These are phyloP conservation scores for Cylindricascospora bacillispora DNA, from an alignment of 1,139 yeast species.

Conservation along the genomic window DNA sequence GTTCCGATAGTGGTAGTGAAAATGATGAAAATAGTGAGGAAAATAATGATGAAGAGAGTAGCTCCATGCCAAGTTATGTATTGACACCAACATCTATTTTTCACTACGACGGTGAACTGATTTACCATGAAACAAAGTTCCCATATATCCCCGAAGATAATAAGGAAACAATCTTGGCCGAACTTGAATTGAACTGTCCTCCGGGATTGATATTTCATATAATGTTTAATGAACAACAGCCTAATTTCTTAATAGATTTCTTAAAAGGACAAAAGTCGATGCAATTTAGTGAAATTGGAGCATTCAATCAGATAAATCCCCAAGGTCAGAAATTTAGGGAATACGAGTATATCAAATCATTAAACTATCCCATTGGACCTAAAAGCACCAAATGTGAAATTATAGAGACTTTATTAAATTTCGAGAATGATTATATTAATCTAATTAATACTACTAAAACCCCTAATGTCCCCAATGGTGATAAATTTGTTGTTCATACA, in stretches of 20 bases:
- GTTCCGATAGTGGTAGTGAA: too few species aligned
- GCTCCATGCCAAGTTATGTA: too few species aligned
- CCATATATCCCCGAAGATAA: slow-evolving; percentile 38
- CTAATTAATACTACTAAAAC: slow-evolving; percentile 61
- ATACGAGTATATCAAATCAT: slow-evolving; percentile 67
- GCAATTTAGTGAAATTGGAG: slow-evolving; percentile 41
- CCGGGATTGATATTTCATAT: slow-evolving; percentile 61
- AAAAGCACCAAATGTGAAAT: slow-evolving; percentile 79
- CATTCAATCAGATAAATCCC: slow-evolving; percentile 32
- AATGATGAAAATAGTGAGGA: too few species aligned
- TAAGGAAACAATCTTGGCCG: slow-evolving; percentile 42
- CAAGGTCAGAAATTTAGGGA: slow-evolving; percentile 36
- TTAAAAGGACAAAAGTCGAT: slow-evolving; percentile 57
- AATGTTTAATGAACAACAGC: slow-evolving; percentile 56
- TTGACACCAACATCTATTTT: too few species aligned
- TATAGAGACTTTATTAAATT: slow-evolving; percentile 53
- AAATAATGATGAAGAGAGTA: too few species aligned
- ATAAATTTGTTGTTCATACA: slow-evolving; percentile 64
- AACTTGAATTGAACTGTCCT: slow-evolving; percentile 56
- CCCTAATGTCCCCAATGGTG: slow-evolving; percentile 93
- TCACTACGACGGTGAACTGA: slow-evolving; percentile 26
- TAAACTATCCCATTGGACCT: slow-evolving; percentile 82
- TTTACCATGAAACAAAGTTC: slow-evolving; percentile 36
- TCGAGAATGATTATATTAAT: slow-evolving; percentile 42
- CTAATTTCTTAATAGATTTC: slow-evolving; percentile 38